Evolutionary conservation across 2,329 filamentous ascomycete species (phyloP), one percentile per base, ranked within the genome.

Genomic region (Dactylonectria macrodidyma): DNA sequence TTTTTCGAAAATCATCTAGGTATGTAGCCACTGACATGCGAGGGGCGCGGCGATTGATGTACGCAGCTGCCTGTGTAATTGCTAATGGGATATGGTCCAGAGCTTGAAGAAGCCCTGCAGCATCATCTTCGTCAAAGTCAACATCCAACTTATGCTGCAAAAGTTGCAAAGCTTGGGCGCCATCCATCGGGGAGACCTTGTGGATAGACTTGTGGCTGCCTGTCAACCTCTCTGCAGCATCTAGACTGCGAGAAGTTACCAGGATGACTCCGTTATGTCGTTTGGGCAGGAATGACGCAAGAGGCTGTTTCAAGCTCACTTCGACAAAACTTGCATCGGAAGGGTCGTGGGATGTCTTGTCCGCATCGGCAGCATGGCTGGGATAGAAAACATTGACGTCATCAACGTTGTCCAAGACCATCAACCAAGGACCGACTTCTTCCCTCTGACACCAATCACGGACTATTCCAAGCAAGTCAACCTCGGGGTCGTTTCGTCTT

Each of bases 391-490:
- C 36, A 1, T 56, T 54, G 1, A 65, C 19, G 19, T 75, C 61
- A 22, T 77, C 69, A 2, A 65, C 59, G 56, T 74, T 77, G 6
- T 77, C 72, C 0, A 77, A 19, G 24, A 77, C 56, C 48, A 76
- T 63, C 2, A 76, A n/a, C 73, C 68, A 77, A 1, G 34, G 34
- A 16, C 74, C 69, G 4, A 75, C 75, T 41, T 59, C 73, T 11
- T 74, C 60, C 38, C 70, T 65, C 11, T 66, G 34, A 19, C 80
- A 65, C 76, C 74, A 80, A 70, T 78, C 67, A 4, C 73, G 65
- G 30, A 80, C 73, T 0, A 80, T 74, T 56, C 74, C 19, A 52
- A 81, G 77, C 34, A 81, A 75, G 64, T 83, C 72, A 11, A 69
- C 72, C 3, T 71, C 71, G 6, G 77, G 76, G 65, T 82, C 67